Conservation (phyloP, 2,329 filamentous ascomycete species). For the Magnaporthiopsis rhizophila region DNA sequence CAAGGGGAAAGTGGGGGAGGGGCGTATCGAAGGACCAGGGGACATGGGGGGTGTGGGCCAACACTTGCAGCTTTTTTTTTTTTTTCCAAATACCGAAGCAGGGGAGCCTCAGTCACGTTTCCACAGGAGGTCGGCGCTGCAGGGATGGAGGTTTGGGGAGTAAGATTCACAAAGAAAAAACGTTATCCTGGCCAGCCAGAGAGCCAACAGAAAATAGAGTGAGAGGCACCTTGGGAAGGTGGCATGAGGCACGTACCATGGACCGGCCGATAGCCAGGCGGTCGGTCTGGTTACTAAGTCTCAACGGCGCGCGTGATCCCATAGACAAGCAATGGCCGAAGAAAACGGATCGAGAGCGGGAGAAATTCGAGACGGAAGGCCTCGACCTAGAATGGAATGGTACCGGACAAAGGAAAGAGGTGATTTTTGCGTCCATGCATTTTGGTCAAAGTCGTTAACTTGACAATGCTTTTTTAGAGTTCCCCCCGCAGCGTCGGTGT, state of each 20-base stretch:
- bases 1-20: too few relatives aligned
- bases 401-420: background rate
- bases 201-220: background rate
- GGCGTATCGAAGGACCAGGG: background rate
- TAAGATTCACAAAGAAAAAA: background rate
- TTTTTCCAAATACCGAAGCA: background rate
- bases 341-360: background rate
- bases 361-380: background rate
- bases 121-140: background rate
- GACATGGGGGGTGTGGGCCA: background rate
- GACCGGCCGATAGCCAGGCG: background rate
- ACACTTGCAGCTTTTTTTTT: background rate
- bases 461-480: constrained; percentile 4
- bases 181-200: background rate
- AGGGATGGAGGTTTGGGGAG: background rate
- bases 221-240: background rate
- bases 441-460: background rate
- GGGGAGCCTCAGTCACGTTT: background rate
- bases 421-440: background rate
- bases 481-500: background rate
- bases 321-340: background rate
- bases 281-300: background rate
- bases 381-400: background rate
- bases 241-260: background rate
- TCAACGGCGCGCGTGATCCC: background rate